Evolutionary conservation across 768 basidiomycete genomes (phyloP).

Genomic region (Clavaria fumosa): DNA sequence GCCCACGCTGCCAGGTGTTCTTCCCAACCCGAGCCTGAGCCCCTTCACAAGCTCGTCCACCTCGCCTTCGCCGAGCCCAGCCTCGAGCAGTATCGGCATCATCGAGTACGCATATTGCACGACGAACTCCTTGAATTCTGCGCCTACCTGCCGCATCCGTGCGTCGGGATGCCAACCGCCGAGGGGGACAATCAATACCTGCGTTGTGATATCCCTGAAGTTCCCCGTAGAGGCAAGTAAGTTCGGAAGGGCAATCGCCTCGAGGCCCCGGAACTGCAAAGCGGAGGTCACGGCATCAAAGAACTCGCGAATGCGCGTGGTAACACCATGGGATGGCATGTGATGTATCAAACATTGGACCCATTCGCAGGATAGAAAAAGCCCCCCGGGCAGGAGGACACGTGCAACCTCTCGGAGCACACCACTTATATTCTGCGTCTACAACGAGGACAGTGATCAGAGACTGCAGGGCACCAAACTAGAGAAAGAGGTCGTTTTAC

Average conservation of each 20-base stretch:
- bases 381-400: conserved; percentile 52
- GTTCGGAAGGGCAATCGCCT: conserved; percentile 22
- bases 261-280: conserved; percentile 23
- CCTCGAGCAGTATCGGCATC: conserved; percentile 29
- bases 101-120: conserved; percentile 32
- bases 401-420: conserved; percentile 43
- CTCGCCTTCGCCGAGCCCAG: conserved; percentile 21
- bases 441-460: too few relatives aligned
- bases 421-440: too few relatives aligned
- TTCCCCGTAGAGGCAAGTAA: conserved; percentile 21
- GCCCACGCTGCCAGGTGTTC: conserved; percentile 30
- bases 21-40: conserved; percentile 31
- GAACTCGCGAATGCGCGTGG: conserved; percentile 22
- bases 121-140: conserved; percentile 23
- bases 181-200: conserved; percentile 31
- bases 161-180: conserved; percentile 35
- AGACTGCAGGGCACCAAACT: too few relatives aligned
- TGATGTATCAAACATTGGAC: too few relatives aligned
- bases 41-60: conserved; percentile 25
- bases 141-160: conserved; percentile 24
- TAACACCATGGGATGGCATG: too few relatives aligned
- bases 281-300: conserved; percentile 24
- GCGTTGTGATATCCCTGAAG: conserved; percentile 28
- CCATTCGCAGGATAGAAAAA: conserved; percentile 56
- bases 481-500: too few relatives aligned